phyloP scores from a whole-genome alignment of 768 basidiomycete species.

The Phanerochaete sordida region DNA sequence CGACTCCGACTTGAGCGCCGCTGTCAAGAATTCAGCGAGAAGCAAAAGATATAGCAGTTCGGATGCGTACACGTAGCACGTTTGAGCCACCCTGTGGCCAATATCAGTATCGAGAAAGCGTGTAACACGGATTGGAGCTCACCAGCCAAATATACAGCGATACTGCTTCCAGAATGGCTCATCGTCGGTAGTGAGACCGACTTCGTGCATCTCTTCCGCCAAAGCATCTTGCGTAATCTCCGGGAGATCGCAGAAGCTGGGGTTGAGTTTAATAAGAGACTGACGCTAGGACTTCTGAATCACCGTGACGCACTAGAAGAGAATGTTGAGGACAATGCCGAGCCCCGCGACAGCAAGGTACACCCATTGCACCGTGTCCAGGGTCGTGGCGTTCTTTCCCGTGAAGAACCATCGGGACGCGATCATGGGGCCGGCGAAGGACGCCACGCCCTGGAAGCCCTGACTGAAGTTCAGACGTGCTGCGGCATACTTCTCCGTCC shows the following conservation, averaged over 20 bases:
- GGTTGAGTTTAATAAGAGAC: constrained; percentile 2
- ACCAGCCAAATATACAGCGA: constrained; percentile 65
- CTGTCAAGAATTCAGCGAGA: constrained; percentile 20
- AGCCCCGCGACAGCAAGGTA: constrained; percentile 64
- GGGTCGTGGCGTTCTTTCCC: constrained; percentile 53
- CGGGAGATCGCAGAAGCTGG: constrained; percentile 60
- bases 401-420: constrained; percentile 74
- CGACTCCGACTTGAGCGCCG: constrained; percentile 65
- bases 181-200: constrained; percentile 36
- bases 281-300: background rate
- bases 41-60: background rate
- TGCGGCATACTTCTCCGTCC: constrained; percentile 65
- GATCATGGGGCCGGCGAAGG: constrained; percentile 72
- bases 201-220: constrained; percentile 42
- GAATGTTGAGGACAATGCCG: constrained; percentile 54
- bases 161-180: constrained; percentile 69
- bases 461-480: constrained; percentile 78
- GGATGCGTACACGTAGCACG: constrained; percentile 51
- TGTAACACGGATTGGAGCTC: background rate
- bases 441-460: constrained; percentile 74
- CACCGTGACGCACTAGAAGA: constrained; percentile 64
- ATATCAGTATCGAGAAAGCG: background rate
- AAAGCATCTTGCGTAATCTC: constrained; percentile 72
- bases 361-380: constrained; percentile 72
- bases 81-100: constrained; percentile 53